Conservation (phyloP, 2,329 filamentous ascomycete genomes). For the Cadophora malorum region DNA sequence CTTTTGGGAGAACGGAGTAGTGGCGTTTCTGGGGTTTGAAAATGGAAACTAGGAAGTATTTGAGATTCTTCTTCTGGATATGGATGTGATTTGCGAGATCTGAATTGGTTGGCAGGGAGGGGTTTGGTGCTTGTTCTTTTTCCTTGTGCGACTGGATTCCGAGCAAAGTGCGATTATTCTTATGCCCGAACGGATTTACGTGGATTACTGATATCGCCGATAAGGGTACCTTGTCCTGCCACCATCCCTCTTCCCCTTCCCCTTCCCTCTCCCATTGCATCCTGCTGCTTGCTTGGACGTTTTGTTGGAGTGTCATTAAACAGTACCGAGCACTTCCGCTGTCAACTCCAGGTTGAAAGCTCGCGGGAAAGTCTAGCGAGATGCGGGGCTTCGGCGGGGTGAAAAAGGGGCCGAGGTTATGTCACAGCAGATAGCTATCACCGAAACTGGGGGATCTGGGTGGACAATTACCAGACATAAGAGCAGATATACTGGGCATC, state of each 20-base stretch:
- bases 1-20: not conserved
- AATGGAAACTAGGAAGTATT: not conserved
- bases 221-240: not conserved
- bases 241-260: not conserved
- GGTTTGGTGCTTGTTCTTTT: not conserved
- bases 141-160: not conserved
- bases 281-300: not conserved
- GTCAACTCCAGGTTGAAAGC: not conserved
- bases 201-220: slow-evolving; percentile 19
- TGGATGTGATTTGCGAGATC: slow-evolving; percentile 9
- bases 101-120: not conserved
- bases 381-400: slow-evolving; percentile 14
- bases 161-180: not conserved
- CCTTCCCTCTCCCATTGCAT: no score
- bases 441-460: not conserved
- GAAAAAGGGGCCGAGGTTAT: slow-evolving; percentile 10
- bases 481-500: not conserved
- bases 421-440: not conserved
- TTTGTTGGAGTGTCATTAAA: not conserved
- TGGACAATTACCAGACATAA: not conserved
- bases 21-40: not conserved
- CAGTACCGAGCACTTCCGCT: not conserved
- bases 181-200: not conserved
- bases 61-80: slow-evolving; percentile 5
- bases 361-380: slow-evolving; percentile 22